phyloP scores from a whole-genome alignment of 371 early-diverging fungal species.

The Gilbertella persicaria region DNA sequence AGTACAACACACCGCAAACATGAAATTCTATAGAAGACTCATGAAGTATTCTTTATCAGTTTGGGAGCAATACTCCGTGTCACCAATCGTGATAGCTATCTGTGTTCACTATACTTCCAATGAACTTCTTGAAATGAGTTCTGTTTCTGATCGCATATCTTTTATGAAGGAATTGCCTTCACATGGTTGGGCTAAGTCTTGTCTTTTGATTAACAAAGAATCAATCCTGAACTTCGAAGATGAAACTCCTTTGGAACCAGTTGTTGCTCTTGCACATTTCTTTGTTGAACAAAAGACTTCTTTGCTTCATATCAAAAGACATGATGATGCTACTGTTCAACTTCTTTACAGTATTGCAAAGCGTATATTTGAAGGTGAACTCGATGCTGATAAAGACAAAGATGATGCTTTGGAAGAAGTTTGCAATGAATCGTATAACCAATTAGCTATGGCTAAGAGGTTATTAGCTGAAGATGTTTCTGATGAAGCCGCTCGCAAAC shows the following conservation, averaged over 20 bases:
- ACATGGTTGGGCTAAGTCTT: slow-evolving; percentile 17
- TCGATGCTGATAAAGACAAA: slow-evolving; percentile 13
- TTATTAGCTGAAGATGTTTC: slow-evolving; percentile 15
- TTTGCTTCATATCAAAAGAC: slow-evolving; percentile 13
- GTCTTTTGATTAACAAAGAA: slow-evolving; percentile 15
- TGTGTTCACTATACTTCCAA: slow-evolving; percentile 3
- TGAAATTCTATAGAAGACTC: slow-evolving; percentile 6
- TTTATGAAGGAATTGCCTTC: slow-evolving; percentile 6
- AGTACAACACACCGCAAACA: slow-evolving; percentile 9
- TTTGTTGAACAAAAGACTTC: slow-evolving; percentile 18
- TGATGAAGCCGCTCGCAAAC: slow-evolving; percentile 15
- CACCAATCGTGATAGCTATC: slow-evolving; percentile 3
- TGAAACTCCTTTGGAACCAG: slow-evolving; percentile 11
- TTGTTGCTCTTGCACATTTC: slow-evolving; percentile 24
- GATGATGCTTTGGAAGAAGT: slow-evolving; percentile 14
- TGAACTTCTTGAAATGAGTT: slow-evolving; percentile 5
- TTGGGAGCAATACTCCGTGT: slow-evolving; percentile 1
- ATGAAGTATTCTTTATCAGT: slow-evolving; percentile 7
- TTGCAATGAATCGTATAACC: slow-evolving; percentile 8
- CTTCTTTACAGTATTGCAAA: slow-evolving; percentile 20
- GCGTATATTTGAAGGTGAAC: slow-evolving; percentile 13
- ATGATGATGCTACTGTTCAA: slow-evolving; percentile 16
- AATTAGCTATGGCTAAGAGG: slow-evolving; percentile 10
- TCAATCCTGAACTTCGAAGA: slow-evolving; percentile 12
- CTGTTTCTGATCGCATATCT: not conserved